Conservation (phyloP, 306 rosid genomes). For the Cicer bijugum region DNA sequence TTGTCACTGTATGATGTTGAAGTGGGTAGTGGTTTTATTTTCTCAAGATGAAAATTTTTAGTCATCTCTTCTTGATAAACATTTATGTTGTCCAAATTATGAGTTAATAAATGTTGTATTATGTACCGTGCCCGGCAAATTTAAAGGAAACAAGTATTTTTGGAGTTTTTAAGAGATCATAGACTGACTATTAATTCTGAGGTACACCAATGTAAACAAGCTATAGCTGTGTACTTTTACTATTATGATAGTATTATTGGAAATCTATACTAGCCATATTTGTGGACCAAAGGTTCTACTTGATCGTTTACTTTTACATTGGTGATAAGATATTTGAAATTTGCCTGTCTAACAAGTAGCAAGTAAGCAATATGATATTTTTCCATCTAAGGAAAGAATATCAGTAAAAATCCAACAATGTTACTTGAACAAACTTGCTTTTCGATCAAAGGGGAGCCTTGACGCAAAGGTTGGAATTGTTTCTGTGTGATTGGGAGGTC, state of each 20-base stretch:
- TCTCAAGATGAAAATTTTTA: not conserved
- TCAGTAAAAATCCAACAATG: slow-evolving; percentile 5
- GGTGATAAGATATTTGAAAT: slow-evolving; percentile 25
- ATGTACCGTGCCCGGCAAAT: slow-evolving; percentile 10
- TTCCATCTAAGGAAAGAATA: slow-evolving; percentile 26
- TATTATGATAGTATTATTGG: slow-evolving; percentile 31
- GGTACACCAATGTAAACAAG: slow-evolving; percentile 14
- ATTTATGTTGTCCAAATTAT: not conserved
- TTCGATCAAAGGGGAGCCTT: slow-evolving; percentile 9
- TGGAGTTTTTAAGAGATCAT: slow-evolving; percentile 22
- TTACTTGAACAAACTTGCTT: slow-evolving; percentile 27
- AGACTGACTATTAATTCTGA: slow-evolving; percentile 26
- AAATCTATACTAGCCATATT: slow-evolving; percentile 1
- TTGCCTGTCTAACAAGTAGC: slow-evolving; percentile 35
- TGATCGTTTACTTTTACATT: slow-evolving; percentile 38
- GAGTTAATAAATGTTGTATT: slow-evolving; percentile 21
- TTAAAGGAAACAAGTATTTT: not conserved
- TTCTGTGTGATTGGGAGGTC: slow-evolving; percentile 21
- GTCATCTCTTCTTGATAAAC: not conserved
- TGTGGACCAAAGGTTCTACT: slow-evolving; percentile 31
- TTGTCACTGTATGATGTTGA: slow-evolving; percentile 90
- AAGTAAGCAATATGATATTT: slow-evolving; percentile 8
- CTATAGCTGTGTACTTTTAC: slow-evolving; percentile 35
- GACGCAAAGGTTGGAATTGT: not conserved
- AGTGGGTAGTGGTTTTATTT: slow-evolving; percentile 55